Evolutionary conservation across 192 early-diverging fungal genomes (phyloP).

Genomic region (Cladochytrium replicatum): DNA sequence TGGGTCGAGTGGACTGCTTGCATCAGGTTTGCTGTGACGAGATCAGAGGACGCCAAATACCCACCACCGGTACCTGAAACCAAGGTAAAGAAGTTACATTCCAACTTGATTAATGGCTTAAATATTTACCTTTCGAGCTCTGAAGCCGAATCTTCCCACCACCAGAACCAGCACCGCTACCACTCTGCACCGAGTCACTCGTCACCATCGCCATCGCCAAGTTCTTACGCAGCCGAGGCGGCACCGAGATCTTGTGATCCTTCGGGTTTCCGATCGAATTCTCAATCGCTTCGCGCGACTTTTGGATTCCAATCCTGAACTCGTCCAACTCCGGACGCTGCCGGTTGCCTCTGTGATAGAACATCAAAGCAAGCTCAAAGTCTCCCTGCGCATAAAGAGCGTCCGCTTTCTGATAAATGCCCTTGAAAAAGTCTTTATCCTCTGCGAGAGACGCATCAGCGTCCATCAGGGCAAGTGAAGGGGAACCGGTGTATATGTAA

Average conservation of each 20-base stretch:
- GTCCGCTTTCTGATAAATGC: constrained; percentile 43
- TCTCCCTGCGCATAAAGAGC: constrained; percentile 43
- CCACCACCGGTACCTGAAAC: too few relatives aligned
- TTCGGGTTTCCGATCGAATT: constrained; percentile 35
- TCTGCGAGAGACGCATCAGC: constrained; percentile 32
- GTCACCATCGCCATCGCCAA: background rate
- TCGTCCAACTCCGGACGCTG: constrained; percentile 42
- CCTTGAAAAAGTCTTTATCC: constrained; percentile 31
- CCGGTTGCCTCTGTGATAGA: constrained; percentile 47
- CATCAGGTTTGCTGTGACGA: too few relatives aligned
- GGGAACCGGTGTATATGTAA: constrained; percentile 31
- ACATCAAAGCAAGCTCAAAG: constrained; percentile 47
- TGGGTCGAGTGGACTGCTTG: too few relatives aligned
- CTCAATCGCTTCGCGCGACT: constrained; percentile 42
- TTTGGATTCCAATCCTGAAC: constrained; percentile 46
- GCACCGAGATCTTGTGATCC: constrained; percentile 9
- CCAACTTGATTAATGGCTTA: background rate
- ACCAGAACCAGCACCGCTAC: background rate
- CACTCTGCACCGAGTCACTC: too few relatives aligned
- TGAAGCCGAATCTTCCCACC: background rate
- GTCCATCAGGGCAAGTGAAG: constrained; percentile 32
- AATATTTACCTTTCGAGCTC: background rate
- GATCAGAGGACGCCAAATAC: too few relatives aligned
- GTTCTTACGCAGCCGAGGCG: constrained; percentile 4
- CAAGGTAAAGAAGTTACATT: background rate